These are phyloP conservation scores for Physcomitrium patens DNA, from an alignment of 225 moss, liverwort and hornwort species.

Conservation along the genomic window DNA sequence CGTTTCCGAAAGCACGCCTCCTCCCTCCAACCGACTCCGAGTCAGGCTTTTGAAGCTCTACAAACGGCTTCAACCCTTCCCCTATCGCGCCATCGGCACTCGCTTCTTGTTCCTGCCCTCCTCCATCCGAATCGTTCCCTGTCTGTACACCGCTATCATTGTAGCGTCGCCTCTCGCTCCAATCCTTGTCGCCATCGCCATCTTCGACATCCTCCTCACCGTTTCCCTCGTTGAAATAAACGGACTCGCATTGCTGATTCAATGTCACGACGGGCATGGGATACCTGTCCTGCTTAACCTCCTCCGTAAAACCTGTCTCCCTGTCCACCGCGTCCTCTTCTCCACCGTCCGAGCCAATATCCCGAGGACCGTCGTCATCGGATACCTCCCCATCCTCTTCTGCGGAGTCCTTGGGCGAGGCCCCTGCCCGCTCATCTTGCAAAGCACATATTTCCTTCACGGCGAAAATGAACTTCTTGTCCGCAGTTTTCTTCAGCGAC, in stretches of 20 bases:
- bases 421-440: slow-evolving; percentile 53
- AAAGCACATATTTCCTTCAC: slow-evolving; percentile 57
- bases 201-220: slow-evolving; percentile 53
- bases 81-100: slow-evolving; percentile 31
- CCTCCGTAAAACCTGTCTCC: slow-evolving; percentile 38
- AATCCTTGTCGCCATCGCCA: slow-evolving; percentile 49
- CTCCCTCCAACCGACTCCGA: slow-evolving; percentile 56
- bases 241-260: slow-evolving; percentile 66
- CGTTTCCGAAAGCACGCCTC: slow-evolving; percentile 81
- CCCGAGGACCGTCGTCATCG: slow-evolving; percentile 42
- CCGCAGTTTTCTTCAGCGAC: slow-evolving; percentile 49
- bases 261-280: slow-evolving; percentile 59
- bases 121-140: slow-evolving; percentile 33
- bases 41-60: slow-evolving; percentile 49
- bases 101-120: slow-evolving; percentile 23
- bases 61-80: slow-evolving; percentile 27
- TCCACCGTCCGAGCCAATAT: slow-evolving; percentile 50
- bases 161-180: slow-evolving; percentile 46
- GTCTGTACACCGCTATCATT: slow-evolving; percentile 31
- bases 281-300: slow-evolving; percentile 32
- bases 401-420: slow-evolving; percentile 29
- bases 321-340: slow-evolving; percentile 45
- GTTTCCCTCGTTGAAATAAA: slow-evolving; percentile 56
- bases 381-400: slow-evolving; percentile 38
- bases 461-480: slow-evolving; percentile 50